phyloP scores from a whole-genome alignment of 2,329 filamentous ascomycete species.

The Orbilia blumenaviensis region DNA sequence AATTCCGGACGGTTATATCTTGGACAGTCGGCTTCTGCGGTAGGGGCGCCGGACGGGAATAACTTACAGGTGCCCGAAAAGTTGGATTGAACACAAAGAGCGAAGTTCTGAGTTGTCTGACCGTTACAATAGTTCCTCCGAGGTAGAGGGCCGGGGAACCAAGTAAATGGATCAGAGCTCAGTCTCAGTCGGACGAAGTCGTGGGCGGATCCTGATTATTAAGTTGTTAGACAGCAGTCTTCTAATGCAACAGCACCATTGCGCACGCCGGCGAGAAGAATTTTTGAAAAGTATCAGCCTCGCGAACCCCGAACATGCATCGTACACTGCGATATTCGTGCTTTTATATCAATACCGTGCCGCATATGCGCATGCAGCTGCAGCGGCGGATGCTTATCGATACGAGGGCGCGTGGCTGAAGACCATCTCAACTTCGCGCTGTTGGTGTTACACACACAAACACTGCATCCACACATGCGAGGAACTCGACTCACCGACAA shows the following conservation, averaged over 20 bases:
- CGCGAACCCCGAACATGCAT: neutral
- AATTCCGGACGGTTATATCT: neutral
- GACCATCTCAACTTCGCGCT: neutral
- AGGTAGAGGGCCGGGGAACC: conserved; percentile 43
- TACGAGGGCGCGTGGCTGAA: neutral
- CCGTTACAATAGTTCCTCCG: conserved; percentile 41
- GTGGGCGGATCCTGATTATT: conserved; percentile 39
- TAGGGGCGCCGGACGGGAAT: neutral
- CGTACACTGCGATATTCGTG: neutral
- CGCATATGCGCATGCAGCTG: too few species aligned
- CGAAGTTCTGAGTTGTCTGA: conserved; percentile 15
- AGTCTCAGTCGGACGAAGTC: conserved; percentile 43
- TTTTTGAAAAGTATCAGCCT: neutral
- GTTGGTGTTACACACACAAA: conserved; percentile 37
- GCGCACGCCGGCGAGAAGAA: neutral
- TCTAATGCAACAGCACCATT: neutral
- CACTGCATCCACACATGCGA: neutral
- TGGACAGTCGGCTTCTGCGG: neutral
- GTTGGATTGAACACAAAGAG: conserved; percentile 38
- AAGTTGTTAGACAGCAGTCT: neutral
- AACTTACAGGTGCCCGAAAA: conserved; percentile 49
- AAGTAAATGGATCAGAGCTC: conserved; percentile 51
- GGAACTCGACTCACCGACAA: conserved; percentile 34
- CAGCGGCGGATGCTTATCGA: conserved; percentile 9
- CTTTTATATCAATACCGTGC: too few species aligned